These are phyloP conservation scores for Salvia splendens DNA, from an alignment of 257 asterid species.

Conservation along the genomic window DNA sequence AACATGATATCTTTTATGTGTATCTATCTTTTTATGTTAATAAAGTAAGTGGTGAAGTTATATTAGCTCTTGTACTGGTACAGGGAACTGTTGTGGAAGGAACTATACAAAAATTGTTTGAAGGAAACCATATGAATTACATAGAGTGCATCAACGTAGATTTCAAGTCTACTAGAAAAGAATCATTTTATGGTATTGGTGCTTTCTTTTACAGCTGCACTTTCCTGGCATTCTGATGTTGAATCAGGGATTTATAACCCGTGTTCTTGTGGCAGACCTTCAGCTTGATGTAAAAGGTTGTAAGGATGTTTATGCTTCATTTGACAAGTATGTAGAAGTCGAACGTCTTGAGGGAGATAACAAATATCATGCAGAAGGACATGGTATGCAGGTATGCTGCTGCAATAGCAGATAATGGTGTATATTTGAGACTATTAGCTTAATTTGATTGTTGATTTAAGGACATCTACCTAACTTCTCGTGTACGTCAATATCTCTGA, in stretches of 20 bases:
- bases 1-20: conserved; percentile 4
- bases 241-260: conserved; percentile 25
- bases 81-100: conserved; percentile 99
- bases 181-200: conserved; percentile 88
- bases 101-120: conserved; percentile 94
- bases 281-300: conserved; percentile 99
- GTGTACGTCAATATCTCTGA: conserved; percentile 9
- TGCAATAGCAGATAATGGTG: conserved; percentile 22
- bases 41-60: conserved; percentile 29
- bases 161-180: conserved; percentile 93
- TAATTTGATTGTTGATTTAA: conserved; percentile 26
- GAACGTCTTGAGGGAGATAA: conserved; percentile 97
- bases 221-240: conserved; percentile 25
- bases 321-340: conserved; percentile 96
- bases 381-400: conserved; percentile 85
- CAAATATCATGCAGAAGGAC: conserved; percentile 91
- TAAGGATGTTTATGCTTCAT: conserved; percentile 91
- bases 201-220: conserved; percentile 27
- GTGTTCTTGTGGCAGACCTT: conserved; percentile 63
- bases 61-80: conserved; percentile 38
- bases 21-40: conserved; percentile 22
- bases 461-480: conserved; percentile 3
- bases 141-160: conserved; percentile 95
- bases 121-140: conserved; percentile 97
- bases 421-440: background rate